These are phyloP conservation scores for Patellifolia procumbens DNA, from an alignment of 179 eudicot species.

Conservation along the genomic window DNA sequence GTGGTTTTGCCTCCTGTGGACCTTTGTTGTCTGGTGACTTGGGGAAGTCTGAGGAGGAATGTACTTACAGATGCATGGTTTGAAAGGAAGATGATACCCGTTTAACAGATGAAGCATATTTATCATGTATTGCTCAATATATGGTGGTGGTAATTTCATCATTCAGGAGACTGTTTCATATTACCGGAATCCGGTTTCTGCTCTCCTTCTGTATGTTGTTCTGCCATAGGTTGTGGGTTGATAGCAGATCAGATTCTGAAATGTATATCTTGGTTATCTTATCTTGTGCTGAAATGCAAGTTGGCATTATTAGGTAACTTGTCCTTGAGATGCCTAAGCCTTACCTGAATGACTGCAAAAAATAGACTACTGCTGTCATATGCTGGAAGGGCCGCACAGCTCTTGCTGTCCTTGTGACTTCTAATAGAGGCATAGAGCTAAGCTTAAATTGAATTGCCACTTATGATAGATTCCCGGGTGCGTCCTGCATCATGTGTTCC, in stretches of 20 bases:
- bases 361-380: neutral
- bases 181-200: neutral
- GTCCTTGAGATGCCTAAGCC: neutral
- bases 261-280: neutral
- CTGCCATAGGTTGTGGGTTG: neutral
- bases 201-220: neutral
- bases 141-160: neutral
- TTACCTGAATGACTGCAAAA: neutral
- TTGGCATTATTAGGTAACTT: neutral
- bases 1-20: neutral
- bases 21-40: neutral
- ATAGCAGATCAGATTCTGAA: neutral
- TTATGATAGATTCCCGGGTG: too few species aligned
- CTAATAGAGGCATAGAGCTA: neutral
- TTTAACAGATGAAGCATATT: neutral
- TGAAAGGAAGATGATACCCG: neutral
- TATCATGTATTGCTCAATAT: too few species aligned
- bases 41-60: neutral
- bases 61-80: neutral
- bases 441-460: neutral
- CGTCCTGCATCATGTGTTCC: too few species aligned
- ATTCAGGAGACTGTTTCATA: neutral
- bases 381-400: neutral
- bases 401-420: neutral
- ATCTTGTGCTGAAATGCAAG: neutral